Evolutionary conservation across 495 filamentous ascomycete genomes (phyloP), one percentile per base, ranked within the genome.

Genomic region (Annulohypoxylon stygium): DNA sequence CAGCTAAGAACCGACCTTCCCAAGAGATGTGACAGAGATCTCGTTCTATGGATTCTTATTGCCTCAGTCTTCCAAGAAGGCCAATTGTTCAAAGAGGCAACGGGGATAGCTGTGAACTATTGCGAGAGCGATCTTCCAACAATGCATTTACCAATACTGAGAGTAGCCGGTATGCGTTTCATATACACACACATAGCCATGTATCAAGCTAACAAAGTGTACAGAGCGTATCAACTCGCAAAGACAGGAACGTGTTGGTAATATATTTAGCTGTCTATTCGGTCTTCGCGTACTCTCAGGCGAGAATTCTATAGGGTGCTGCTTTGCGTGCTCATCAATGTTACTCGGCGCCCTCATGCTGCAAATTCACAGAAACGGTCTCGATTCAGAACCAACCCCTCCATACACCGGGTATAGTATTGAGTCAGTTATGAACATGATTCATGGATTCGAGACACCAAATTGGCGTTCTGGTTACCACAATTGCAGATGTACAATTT

Each of bases 41-140:
- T 57, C 37, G 62, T 69, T 30, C 50, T 69, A 37, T 57, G 36
- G 34, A 55, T 63, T 26, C 58, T 69, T 16, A 25, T 69, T 34
- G 20, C 58, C 16, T 36, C 1, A 2, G 59, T 69, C 6, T 63
- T 63, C 39, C 12, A 51, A 9, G 11, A n/a, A 8, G 4, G 20
- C 9, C 7, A 4, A 2, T 11, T 54, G 14, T 62, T 61, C 8
- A 11, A 14, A 7, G 4, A 25, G 18, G 48, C 36, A 33, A 54
- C 34, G 12, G 34, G 48, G 14, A 14, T 58, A 55, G 67, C 67
- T 2, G n/a, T 62, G 3, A 6, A 25, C 9, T 23, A 63, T 37
- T 57, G 25, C 18, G 2, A 2, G 1, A 50, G n/a, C 5, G 9
- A 2, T 8, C 18, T 69, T 2, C 67, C 58, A 25, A 64, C 58